Percentiles rank a stretch among this genome's conserved stretches.
phyloP scores from a whole-genome alignment of 257 asterid species.

The Anisodus acutangulus region DNA sequence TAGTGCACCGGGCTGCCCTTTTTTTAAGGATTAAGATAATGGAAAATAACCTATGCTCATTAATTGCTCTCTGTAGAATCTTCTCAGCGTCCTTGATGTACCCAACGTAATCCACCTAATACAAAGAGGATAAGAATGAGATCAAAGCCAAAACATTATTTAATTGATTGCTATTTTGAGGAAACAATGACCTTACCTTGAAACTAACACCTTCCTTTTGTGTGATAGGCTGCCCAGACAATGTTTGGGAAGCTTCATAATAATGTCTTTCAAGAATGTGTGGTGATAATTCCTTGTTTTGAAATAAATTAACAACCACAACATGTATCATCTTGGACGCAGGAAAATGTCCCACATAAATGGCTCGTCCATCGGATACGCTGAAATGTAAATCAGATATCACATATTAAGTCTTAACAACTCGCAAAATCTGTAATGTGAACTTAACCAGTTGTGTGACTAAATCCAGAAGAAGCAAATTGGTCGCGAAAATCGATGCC shows the following conservation, averaged over 20 bases:
- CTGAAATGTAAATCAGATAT: constrained; percentile 52
- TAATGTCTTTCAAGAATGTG: constrained; percentile 89
- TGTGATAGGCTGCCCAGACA: constrained; percentile 54
- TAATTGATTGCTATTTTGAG: constrained; percentile 22
- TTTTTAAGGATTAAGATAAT: constrained; percentile 2
- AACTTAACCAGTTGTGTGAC: constrained; percentile 22
- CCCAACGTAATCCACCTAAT: constrained; percentile 80
- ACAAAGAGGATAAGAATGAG: constrained; percentile 20
- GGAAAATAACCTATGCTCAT: constrained; percentile 69
- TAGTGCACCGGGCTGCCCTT: too few relatives aligned
- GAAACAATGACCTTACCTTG: constrained; percentile 59
- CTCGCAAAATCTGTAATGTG: neutral
- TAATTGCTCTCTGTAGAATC: constrained; percentile 67
- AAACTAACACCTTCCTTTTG: constrained; percentile 57
- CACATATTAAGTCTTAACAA: constrained; percentile 22
- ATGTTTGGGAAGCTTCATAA: constrained; percentile 79
- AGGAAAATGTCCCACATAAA: constrained; percentile 82
- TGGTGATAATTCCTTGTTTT: constrained; percentile 80
- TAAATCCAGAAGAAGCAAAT: constrained; percentile 25
- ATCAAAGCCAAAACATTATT: constrained; percentile 30
- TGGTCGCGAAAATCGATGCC: neutral
- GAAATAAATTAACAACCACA: constrained; percentile 92
- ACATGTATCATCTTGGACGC: constrained; percentile 68
- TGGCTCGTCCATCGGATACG: constrained; percentile 84
- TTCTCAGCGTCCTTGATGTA: constrained; percentile 83